Base-by-base conservation (phyloP, 257 asterid species). In the Coffea canephora region DNA sequence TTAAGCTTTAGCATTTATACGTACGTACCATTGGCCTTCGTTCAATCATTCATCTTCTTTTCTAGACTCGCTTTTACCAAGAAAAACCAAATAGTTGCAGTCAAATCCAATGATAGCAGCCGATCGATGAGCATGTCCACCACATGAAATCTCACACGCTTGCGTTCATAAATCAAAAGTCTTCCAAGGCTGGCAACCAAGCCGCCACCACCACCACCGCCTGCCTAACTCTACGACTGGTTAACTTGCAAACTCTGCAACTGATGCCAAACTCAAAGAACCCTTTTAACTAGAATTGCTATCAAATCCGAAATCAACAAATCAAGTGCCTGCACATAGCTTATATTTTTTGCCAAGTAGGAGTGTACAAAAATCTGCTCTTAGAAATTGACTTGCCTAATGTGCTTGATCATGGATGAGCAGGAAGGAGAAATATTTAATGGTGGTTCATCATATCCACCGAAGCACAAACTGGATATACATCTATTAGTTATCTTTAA, bases 251-350 rank as follows among this genome's bases (percentile, higher is more conserved):
- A 67, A 67, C 36, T 67, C 48, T 10, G 14, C 0, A 67, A 48
- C 23, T 52, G 23, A 27, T 52, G 62, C 27, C 27, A 62, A 62
- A 64, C 31, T 27, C 18, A 76, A 72, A 46, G 19, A 45, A 45
- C 43, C 70, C 9, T 64, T 64, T 45, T 45, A 43, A 64, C 48
- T 7, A 31, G 31, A 25, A 62, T 45, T 64, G 36, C 31, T 34
- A n/a, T 76, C 79, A 76, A 76, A 43, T 76, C 72, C 45, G 48
- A 76, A 23, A 64, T 72, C 62, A 45, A 76, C 64, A 43, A 25
- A 34, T 6, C 64, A 76, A 25, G 45, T 27, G 31, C 76, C 6
- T 25, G 45, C 25, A 1, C 43, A 12, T 39, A 49, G 57, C 57
- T 43, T 45, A 41, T 55, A 57, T 2, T 41, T 23, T 5, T 5